Base-by-base conservation (phyloP, 2,329 filamentous ascomycete species). In the Zymoseptoria brevis region DNA sequence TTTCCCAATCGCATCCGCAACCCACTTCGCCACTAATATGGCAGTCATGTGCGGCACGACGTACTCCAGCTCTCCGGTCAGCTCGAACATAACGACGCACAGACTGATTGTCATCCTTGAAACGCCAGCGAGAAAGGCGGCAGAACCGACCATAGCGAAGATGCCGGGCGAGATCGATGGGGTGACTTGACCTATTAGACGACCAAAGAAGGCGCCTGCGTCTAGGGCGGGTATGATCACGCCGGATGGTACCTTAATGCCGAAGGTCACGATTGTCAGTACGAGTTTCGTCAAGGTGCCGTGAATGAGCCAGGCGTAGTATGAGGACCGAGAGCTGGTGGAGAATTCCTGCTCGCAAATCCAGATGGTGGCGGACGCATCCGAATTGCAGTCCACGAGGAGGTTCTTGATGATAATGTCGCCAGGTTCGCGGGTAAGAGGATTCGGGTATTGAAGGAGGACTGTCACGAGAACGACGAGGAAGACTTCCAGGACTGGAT, bases 221-320 rank as follows among this genome's bases (percentile, higher is more conserved):
- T 82, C 80, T 2, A 85, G 75, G 1, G 82, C 78, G 0, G 83
- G 83, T 55, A 85, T 84, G 68, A 85, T 85, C 58, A 85, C 80
- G 1, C 83, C 83, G 0, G 79, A 81, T 0, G 83, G 82, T 1
- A 85, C 81, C 71, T 84, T 84, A 70, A 79, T 78, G 13, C 83
- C 82, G 62, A 84, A 84, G 0, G 82, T 84, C 48, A 84, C 77
- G 62, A 79, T 82, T 0, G 80, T 84, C 8, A 84, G 75, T 16
- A 82, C 61, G 2, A 84, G 75, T 68, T 85, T 84, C 19, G 78
- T 75, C 1, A 82, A 61, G 0, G 79, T 81, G 3, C 81, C 82
- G 63, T 82, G 79, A 5, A 79, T 65, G 3, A 85, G 74, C 73
- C 75, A 83, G 30, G 74, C 75, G 54, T 81, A 74, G 62, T 83